Evolutionary conservation across 1,284 basidiomycete species (phyloP), one percentile per base, ranked within the genome.

Genomic region (Laetiporus sulphureus): DNA sequence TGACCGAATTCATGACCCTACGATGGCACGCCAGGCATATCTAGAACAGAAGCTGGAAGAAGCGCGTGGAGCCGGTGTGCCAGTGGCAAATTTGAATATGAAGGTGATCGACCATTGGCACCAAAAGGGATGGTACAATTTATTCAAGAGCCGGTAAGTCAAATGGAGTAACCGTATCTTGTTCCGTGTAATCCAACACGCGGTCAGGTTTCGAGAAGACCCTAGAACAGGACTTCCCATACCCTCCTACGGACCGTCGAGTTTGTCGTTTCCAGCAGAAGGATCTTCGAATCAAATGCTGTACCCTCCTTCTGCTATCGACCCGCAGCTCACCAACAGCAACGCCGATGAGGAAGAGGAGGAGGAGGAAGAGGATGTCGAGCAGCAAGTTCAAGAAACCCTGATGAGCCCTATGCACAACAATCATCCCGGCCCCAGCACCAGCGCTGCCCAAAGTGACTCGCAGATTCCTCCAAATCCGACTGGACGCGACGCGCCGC

Each of bases 31-130:
- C 16, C 60, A 81, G 40, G 64, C 76, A 33, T 76, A 83, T 48
- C 77, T 82, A 39, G 83, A 86, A 46, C 68, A 76, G 16, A 72
- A 79, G 30, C 63, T 86, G 29, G 74, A 76, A 37, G 57, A 69
- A 5, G 80, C 83, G 0, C 72, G 77, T 33, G 76, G 77, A 49
- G 67, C 69, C 16, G 75, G 75, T 4, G 75, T 73, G 46, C 81
- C 84, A 46, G 73, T 86, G 10, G 83, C 79, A 7, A 84, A 79
- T 50, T 67, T 86, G 30, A 79, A 69, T 38, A 73, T 80, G 13
- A 71, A 82, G 44, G 79, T 78, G 2, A 71, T 86, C 44, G 83
- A 87, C 51, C 79, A 84, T 46, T 86, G 83, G 83, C 78, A 83
- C 51, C 69, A 74, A 40, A 69, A 71, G 22, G 82, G 82, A 13